These are phyloP conservation scores for Diaporthe australafricana DNA, from an alignment of 2,329 filamentous ascomycete species.

Conservation along the genomic window DNA sequence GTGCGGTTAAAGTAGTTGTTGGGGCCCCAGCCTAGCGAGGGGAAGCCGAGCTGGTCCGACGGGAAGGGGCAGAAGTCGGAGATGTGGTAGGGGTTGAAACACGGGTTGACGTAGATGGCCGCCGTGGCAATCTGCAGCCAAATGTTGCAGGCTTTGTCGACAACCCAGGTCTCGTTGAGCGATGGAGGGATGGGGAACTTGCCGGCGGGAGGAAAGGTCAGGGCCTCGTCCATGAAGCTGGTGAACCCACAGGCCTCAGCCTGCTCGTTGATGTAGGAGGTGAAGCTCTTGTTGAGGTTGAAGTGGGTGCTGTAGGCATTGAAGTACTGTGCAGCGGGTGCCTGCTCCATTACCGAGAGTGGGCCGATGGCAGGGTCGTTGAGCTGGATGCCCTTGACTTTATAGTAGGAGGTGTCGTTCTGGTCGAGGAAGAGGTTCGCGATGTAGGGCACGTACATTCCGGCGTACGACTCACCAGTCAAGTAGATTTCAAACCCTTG, in stretches of 20 bases:
- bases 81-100: constrained; percentile 72
- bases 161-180: not conserved
- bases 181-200: constrained; percentile 34
- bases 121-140: constrained; percentile 64
- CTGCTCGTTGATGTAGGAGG: constrained; percentile 58
- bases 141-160: constrained; percentile 45
- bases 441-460: constrained; percentile 73
- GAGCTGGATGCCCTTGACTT: constrained; percentile 74
- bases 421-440: constrained; percentile 75
- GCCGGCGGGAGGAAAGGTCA: constrained; percentile 50
- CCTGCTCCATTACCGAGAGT: constrained; percentile 52
- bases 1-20: constrained; percentile 38
- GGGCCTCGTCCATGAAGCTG: constrained; percentile 65
- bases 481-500: constrained; percentile 75
- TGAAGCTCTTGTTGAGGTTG: constrained; percentile 67
- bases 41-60: constrained; percentile 42
- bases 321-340: constrained; percentile 65
- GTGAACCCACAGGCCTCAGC: constrained; percentile 70
- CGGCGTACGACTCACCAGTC: constrained; percentile 74
- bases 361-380: constrained; percentile 74
- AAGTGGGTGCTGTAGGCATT: constrained; percentile 68
- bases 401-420: constrained; percentile 71
- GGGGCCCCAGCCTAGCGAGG: constrained; percentile 32
- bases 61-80: constrained; percentile 61
- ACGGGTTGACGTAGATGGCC: constrained; percentile 69